Evolutionary conservation across 805 yeast species (phyloP), one percentile per base, ranked within the genome.

Genomic region (Saturnispora serradocipensis): DNA sequence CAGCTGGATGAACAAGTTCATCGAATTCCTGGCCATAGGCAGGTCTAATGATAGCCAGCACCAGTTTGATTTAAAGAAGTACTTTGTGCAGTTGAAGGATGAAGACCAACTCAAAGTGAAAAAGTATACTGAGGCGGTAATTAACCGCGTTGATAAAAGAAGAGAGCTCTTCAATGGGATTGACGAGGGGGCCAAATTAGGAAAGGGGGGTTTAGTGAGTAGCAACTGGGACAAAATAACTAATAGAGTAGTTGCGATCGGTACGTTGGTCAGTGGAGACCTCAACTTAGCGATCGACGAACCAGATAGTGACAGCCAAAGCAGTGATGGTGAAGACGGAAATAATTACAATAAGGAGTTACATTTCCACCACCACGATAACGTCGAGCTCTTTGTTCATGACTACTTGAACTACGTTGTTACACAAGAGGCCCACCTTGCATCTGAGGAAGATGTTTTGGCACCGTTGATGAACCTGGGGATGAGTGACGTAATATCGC

Each of bases 1-100:
- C 44, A 66, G 66, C 5, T 91, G 97, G 97, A 72, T 88, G 44
- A 80, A 85, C 53, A 70, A 73, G 18, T 80, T 88, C 49, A 69
- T 89, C 27, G 69, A 71, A 11, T 79, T 87, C 55, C 68, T 90
- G 48, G 76, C 86, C 52, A 71, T 73, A 49, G 87, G 90, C 52
- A 82, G 75, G 60, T 68, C 59, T 11, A 70, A 70, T 4, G 61
- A 68, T 6, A 67, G 67, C 0, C 66, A 63, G 16, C 68, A 72
- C 45, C 67, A 72, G 51, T 58, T 86, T 4, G 77, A 80, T 55
- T 61, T 87, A 30, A 64, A 61, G 3, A 57, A 58, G 1, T 54
- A 79, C 34, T 54, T 77, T 0, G 30, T 45, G n/a, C 28, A 45
- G 6, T 25, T 51, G n/a, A 46, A 18, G n/a, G 28, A 27, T n/a